phyloP scores from a whole-genome alignment of 2,329 filamentous ascomycete species.

The Calcarisporium arbuscula region DNA sequence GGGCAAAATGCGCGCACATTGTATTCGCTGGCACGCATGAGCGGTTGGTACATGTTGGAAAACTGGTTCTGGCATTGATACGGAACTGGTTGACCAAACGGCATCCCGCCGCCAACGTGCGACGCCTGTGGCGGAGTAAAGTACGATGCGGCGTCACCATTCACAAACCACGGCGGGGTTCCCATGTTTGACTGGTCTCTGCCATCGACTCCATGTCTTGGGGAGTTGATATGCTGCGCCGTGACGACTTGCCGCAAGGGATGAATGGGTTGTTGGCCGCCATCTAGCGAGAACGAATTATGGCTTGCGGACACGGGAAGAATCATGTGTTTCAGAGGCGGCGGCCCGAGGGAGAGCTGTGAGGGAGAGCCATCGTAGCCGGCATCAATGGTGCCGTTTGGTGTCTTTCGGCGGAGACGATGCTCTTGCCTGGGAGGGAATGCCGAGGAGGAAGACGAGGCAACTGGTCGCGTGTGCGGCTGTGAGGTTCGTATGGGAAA shows the following conservation, averaged over 20 bases:
- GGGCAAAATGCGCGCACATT: conserved; percentile 32
- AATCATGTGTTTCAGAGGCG: conserved; percentile 77
- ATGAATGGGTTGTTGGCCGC: conserved; percentile 4
- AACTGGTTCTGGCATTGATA: conserved; percentile 13
- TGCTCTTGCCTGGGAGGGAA: conserved; percentile 50
- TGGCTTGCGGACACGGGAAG: conserved; percentile 46
- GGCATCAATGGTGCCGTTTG: conserved; percentile 84
- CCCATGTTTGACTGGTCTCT: neutral
- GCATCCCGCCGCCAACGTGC: neutral
- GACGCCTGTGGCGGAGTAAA: neutral
- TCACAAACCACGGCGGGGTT: neutral
- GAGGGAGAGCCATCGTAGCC: conserved; percentile 82
- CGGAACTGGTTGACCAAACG: conserved; percentile 8
- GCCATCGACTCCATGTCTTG: no score
- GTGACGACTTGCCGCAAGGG: no score
- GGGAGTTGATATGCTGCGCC: no score
- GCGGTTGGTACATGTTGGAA: conserved; percentile 21
- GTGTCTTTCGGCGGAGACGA: conserved; percentile 84
- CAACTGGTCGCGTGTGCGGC: conserved; percentile 13
- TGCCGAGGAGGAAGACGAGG: conserved; percentile 9
- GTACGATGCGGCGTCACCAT: neutral
- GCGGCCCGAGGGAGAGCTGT: conserved; percentile 66
- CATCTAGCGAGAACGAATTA: conserved; percentile 10
- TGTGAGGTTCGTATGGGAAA: conserved; percentile 28
- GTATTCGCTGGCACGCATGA: conserved; percentile 29